Evolutionary conservation across 164 flowering plant genomes (phyloP).

Genomic region (Santalum album): DNA sequence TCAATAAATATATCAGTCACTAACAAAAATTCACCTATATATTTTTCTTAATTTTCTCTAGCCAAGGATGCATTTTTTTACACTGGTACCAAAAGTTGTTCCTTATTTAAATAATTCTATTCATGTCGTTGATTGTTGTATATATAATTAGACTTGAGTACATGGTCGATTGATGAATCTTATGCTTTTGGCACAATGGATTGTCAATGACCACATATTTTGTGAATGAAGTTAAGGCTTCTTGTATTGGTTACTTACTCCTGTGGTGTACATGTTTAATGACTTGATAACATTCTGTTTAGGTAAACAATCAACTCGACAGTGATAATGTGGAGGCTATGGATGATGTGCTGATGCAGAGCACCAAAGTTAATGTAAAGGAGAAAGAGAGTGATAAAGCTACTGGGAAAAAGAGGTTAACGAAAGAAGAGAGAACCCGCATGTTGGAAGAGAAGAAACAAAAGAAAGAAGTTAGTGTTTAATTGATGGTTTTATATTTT

Average conservation of each 20-base stretch:
- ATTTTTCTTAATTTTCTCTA: no score
- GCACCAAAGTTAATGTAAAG: slow-evolving; percentile 10
- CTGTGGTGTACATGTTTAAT: not conserved
- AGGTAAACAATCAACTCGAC: slow-evolving; percentile 21
- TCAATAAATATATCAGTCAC: no score
- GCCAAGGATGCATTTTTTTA: no score
- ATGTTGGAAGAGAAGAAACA: slow-evolving; percentile 54
- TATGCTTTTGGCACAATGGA: not conserved
- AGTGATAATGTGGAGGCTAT: slow-evolving; percentile 25
- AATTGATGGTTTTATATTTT: slow-evolving; percentile 4
- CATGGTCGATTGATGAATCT: not conserved
- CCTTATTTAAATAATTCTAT: no score
- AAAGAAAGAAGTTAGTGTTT: slow-evolving; percentile 52
- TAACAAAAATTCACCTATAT: no score
- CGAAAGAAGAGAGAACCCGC: slow-evolving; percentile 48
- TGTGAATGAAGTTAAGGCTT: no score
- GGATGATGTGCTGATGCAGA: slow-evolving; percentile 14
- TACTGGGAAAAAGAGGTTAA: slow-evolving; percentile 28
- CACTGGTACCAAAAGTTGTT: no score
- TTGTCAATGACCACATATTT: not conserved
- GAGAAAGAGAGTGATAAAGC: slow-evolving; percentile 22
- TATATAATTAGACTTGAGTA: not conserved
- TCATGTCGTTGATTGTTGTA: no score
- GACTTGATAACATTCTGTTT: slow-evolving; percentile 1
- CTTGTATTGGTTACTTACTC: not conserved